Percentiles rank a stretch among this genome's conserved stretches.
phyloP scores from a whole-genome alignment of 177 flowering plant genomes.

The Vitis hybrid region DNA sequence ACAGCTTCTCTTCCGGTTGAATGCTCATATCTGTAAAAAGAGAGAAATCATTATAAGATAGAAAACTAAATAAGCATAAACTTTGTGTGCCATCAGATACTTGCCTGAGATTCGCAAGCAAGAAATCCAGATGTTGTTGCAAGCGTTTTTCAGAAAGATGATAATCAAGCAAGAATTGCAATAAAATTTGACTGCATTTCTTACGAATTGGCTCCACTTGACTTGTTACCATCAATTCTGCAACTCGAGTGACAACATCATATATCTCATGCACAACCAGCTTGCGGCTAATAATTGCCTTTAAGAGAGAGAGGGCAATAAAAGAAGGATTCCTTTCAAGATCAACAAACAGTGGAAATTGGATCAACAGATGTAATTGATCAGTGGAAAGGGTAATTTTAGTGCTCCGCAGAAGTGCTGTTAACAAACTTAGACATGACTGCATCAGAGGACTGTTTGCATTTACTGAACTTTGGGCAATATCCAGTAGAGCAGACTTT shows the following conservation, averaged over 20 bases:
- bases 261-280: conserved; percentile 82
- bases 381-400: conserved; percentile 68
- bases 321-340: conserved; percentile 72
- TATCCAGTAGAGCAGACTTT: conserved; percentile 64
- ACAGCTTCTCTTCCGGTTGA: conserved; percentile 84
- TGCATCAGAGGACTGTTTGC: conserved; percentile 52
- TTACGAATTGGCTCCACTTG: conserved; percentile 68
- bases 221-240: conserved; percentile 82
- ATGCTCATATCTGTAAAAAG: conserved; percentile 74
- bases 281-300: conserved; percentile 68
- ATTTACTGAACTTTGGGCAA: conserved; percentile 56
- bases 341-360: conserved; percentile 84
- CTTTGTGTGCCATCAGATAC: conserved; percentile 2
- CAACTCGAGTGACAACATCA: conserved; percentile 61
- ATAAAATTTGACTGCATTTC: conserved; percentile 72
- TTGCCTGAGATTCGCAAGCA: conserved; percentile 67
- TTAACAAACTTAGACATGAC: conserved; percentile 80
- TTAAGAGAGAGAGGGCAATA: conserved; percentile 76
- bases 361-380: conserved; percentile 69
- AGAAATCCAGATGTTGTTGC: conserved; percentile 75
- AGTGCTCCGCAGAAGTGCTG: conserved; percentile 58
- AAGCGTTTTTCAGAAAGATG: conserved; percentile 61
- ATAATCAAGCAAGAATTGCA: conserved; percentile 83
- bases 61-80: neutral
- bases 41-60: conserved; percentile 10